Base-by-base conservation (phyloP, 2,329 filamentous ascomycete genomes). In the Calcarisporium arbuscula region DNA sequence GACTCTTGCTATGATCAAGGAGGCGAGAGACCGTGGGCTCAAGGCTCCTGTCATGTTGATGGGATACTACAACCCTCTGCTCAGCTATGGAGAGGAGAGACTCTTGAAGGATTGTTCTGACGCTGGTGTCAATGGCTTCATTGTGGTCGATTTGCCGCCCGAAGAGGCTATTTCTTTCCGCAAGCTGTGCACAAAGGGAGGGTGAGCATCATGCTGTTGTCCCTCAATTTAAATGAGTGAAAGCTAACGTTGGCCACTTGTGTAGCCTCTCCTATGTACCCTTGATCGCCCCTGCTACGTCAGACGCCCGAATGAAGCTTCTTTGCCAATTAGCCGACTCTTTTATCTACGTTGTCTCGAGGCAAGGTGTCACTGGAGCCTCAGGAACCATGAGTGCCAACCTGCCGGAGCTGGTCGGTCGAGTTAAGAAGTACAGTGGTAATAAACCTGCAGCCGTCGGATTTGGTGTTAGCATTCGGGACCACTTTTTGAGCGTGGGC, bases 51-150 rank as follows among this genome's bases (percentile, higher is more conserved):
- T 98, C 27, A 66, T 98, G 54, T 75, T 98, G 46, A 98, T 98
- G 92, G 92, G 92, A 52, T 98, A 98, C 74, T 98, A 95, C 67
- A 98, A 98, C 68, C 92, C 92, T 2, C 72, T 96, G 42, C 70
- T 96, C 42, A 86, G 83, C 52, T 98, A 96, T 57, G 92, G 92
- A 35, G 92, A 98, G 65, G 88, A 95, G 65, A 76, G 74, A 41
- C 79, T 96, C 61, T 69, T 98, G 35, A 73, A 78, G 49, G 89
- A 96, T 60, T 86, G 87, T 59, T 82, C 82, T 56, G 77, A 78
- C 35, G 84, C 86, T 4, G 87, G 89, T 18, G 79, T 94, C 57
- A 95, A 95, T 63, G 90, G 92, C 39, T 96, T 96, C 65, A 95
- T 98, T 52, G 82, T 96, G 56, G 90, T 95, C 37, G 90, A 98